Evolutionary conservation across 176 grass and related monocot species (phyloP).

Genomic region (Ampelocalamus luodianensis): DNA sequence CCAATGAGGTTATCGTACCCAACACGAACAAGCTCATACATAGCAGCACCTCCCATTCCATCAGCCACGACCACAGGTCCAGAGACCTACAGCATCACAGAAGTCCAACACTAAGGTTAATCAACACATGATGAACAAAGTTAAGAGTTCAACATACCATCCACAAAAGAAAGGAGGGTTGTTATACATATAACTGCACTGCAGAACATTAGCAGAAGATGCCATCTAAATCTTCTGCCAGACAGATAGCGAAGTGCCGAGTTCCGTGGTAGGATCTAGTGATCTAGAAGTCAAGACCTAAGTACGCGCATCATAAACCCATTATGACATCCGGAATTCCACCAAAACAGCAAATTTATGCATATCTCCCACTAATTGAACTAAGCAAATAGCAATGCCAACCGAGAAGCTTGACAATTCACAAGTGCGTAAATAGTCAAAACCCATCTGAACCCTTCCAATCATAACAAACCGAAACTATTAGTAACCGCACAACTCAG

Average conservation of each 20-base stretch:
- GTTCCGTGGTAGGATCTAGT: background rate
- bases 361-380: background rate
- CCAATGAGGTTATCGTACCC: slow-evolving; percentile 59
- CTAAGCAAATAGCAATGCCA: background rate
- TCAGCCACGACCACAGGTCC: slow-evolving; percentile 92
- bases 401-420: background rate
- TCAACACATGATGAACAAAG: background rate
- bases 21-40: slow-evolving; percentile 71
- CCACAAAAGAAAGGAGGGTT: background rate
- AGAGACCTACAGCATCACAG: slow-evolving; percentile 61
- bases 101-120: background rate
- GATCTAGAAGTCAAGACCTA: background rate
- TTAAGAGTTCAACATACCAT: background rate
- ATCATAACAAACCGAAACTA: background rate
- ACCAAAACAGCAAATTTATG: background rate
- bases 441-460: background rate
- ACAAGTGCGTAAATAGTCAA: background rate
- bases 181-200: background rate
- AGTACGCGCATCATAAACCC: background rate
- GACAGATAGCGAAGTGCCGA: background rate
- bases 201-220: slow-evolving; percentile 4
- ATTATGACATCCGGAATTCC: background rate
- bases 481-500: background rate
- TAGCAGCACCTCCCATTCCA: slow-evolving; percentile 82
- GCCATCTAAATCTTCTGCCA: background rate